Base-by-base conservation (phyloP, 495 filamentous ascomycete species). In the Lepidopterella palustris region DNA sequence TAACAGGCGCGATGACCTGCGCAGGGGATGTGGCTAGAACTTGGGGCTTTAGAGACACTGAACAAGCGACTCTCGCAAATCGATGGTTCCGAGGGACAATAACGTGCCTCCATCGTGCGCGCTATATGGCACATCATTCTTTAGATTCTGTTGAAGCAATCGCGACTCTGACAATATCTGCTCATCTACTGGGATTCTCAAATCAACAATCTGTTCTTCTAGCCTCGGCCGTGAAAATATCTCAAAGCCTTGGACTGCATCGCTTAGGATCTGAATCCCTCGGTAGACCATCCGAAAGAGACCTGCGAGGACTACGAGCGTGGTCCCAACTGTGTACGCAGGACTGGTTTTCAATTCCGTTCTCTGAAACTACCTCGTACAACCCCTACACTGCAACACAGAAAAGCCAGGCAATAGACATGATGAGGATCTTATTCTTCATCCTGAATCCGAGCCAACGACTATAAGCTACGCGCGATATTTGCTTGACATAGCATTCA, bases 271-370 rank as follows among this genome's bases (percentile, higher is more conserved):
- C 58, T 20, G 58, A 60, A 2, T 21, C 58, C 8, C 2, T 35
- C 21, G 35, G 55, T 28, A 24, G 52, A 5, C 26, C 45, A 5
- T 15, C 45, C 15, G 42, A 54, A 54, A 32, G 57, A 40, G 58
- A 60, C 18, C 8, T 39, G 15, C 45, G 45, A 11, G 58, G 58
- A 27, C 20, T 28, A 45, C 31, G 58, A 1, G 58, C 55, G 1
- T 60, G 35, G 15, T 18, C 15, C 8, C 58, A 60, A 26, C 35
- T 60, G 9, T 55, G 58, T 21, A 55, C 50, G 20, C 58, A 60
- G 32, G 58, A 60, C 21, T 60, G 58, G 58, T 60, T 60, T 26
- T 23, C 25, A 0, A 60, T 60, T 18, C 58, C 58, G 4, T 60
- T 60, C 29, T 60, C 58, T 6, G 58, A 60, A 25, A 26, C 11